These are phyloP conservation scores for Phytophthora fragariae DNA, from an alignment of 352 stramenopile genomes.

Conservation along the genomic window DNA sequence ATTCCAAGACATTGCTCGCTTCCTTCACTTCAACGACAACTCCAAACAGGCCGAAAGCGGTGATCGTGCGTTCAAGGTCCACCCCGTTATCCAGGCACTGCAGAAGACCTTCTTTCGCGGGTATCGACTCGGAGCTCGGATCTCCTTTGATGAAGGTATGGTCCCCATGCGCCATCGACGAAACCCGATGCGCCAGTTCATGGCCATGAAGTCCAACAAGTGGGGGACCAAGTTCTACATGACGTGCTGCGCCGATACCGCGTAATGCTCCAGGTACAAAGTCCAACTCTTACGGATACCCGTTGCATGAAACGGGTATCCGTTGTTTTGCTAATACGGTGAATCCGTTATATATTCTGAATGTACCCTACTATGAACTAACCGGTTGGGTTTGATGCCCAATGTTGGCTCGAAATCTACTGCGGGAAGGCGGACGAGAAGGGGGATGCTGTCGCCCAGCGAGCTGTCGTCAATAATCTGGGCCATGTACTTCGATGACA, in stretches of 20 bases:
- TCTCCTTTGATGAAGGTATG: background rate
- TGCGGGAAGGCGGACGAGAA: background rate
- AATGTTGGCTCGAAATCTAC: background rate
- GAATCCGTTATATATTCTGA: conserved; percentile 1
- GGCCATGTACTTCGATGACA: conserved; percentile 11
- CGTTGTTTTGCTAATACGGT: background rate
- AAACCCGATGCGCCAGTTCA: background rate
- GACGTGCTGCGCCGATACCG: background rate
- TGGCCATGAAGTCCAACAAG: background rate
- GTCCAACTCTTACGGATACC: background rate
- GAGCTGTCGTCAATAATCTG: background rate
- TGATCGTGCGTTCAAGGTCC: background rate
- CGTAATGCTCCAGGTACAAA: background rate
- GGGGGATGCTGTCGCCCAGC: background rate
- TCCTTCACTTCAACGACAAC: background rate
- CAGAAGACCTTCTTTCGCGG: background rate
- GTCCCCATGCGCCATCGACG: background rate
- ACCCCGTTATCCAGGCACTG: background rate
- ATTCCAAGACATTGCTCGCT: background rate
- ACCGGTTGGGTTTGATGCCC: background rate
- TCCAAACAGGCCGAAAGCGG: background rate
- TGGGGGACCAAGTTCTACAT: background rate
- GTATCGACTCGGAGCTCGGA: background rate
- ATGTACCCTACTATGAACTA: background rate
- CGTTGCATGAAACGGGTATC: background rate